Evolutionary conservation across 768 basidiomycete genomes (phyloP).

Genomic region (Xerocomellus chrysenteron): DNA sequence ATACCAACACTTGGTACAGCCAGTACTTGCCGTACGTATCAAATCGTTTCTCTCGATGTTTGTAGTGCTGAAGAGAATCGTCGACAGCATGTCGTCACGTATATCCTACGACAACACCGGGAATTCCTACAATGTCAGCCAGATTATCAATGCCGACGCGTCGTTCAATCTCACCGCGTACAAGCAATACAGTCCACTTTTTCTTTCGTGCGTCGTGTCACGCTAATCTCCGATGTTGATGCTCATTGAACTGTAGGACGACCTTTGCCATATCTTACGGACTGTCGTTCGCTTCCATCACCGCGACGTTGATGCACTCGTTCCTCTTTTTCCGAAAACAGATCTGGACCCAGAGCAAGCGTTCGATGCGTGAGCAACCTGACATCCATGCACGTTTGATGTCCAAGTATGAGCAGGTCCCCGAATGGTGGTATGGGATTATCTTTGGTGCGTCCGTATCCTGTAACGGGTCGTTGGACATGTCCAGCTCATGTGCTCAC

Average conservation of each 20-base stretch:
- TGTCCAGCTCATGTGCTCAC: background rate
- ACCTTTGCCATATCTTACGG: constrained; percentile 81
- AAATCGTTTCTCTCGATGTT: background rate
- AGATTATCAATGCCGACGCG: constrained; percentile 51
- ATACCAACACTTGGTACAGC: constrained; percentile 62
- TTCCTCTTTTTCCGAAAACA: constrained; percentile 76
- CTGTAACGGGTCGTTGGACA: background rate
- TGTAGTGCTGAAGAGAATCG: background rate
- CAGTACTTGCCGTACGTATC: constrained; percentile 52
- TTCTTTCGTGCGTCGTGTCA: constrained; percentile 41
- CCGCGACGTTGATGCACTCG: constrained; percentile 72
- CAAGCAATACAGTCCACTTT: constrained; percentile 58
- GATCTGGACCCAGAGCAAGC: constrained; percentile 68
- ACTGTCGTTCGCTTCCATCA: constrained; percentile 80
- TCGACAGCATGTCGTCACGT: constrained; percentile 56
- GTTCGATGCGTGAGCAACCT: constrained; percentile 73
- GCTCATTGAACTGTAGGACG: constrained; percentile 26
- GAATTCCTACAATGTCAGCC: constrained; percentile 52
- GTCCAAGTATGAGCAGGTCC: constrained; percentile 54
- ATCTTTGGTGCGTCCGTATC: constrained; percentile 24
- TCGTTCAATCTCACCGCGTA: constrained; percentile 59
- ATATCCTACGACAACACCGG: constrained; percentile 68
- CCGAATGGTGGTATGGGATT: constrained; percentile 56
- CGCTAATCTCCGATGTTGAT: background rate
- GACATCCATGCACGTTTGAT: constrained; percentile 69